These are phyloP conservation scores for Graphilbum ipis-grandicollis DNA, from an alignment of 2,329 filamentous ascomycete species.

Conservation along the genomic window DNA sequence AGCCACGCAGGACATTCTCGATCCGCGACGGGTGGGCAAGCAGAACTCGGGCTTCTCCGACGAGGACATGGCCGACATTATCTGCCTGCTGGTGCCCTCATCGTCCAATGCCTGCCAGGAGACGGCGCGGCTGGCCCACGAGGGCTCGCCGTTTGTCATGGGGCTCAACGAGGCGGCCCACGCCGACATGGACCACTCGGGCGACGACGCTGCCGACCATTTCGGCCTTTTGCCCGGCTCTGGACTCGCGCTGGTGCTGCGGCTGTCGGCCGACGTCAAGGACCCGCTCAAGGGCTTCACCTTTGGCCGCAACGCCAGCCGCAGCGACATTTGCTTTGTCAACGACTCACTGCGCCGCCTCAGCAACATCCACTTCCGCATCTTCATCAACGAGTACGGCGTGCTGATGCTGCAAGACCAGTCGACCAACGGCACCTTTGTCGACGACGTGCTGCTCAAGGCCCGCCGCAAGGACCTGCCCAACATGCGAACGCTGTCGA, in stretches of 20 bases:
- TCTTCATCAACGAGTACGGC: conserved; percentile 74
- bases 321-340: conserved; percentile 56
- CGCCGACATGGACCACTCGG: conserved; percentile 32
- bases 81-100: conserved; percentile 72
- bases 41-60: conserved; percentile 72
- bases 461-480: conserved; percentile 14
- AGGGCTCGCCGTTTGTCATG: conserved; percentile 30
- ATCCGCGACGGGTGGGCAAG: conserved; percentile 62
- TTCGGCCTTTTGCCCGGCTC: conserved; percentile 33
- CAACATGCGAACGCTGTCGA: conserved; percentile 43
- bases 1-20: conserved; percentile 64
- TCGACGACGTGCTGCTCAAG: conserved; percentile 54
- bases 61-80: conserved; percentile 71
- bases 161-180: conserved; percentile 28
- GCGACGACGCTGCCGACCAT: conserved; percentile 29
- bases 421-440: conserved; percentile 89
- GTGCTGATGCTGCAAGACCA: conserved; percentile 84
- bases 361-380: conserved; percentile 92
- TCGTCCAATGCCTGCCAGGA: conserved; percentile 56
- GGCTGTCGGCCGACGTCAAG: conserved; percentile 58
- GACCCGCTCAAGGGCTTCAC: conserved; percentile 57
- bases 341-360: conserved; percentile 55
- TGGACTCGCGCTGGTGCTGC: conserved; percentile 57
- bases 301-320: conserved; percentile 60
- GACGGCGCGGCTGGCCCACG: conserved; percentile 33